Percentiles rank a stretch among this genome's conserved stretches.
phyloP scores from a whole-genome alignment of 345 rosid species.

The Trapa bicornis region DNA sequence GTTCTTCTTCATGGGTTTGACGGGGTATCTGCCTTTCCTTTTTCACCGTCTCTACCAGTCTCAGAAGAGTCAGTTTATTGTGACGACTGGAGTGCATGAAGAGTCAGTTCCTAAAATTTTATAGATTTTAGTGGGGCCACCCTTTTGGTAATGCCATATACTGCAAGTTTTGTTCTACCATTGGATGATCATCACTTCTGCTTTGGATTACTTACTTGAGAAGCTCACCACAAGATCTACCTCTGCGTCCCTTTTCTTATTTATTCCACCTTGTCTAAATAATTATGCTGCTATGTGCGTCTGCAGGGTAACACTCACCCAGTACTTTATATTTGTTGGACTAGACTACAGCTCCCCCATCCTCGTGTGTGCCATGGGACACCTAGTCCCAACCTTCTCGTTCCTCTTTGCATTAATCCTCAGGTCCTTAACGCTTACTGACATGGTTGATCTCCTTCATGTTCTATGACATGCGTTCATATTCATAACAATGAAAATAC shows the following conservation, averaged over 20 bases:
- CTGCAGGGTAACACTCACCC: constrained; percentile 49
- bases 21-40: constrained; percentile 31
- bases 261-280: background rate
- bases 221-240: no score
- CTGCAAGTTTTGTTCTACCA: no score
- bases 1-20: constrained; percentile 61
- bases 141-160: no score
- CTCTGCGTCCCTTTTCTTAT: no score
- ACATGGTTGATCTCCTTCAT: background rate
- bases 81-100: background rate
- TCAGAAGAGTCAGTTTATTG: background rate
- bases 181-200: no score
- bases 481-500: background rate
- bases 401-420: constrained; percentile 43
- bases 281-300: background rate
- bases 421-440: constrained; percentile 27
- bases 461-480: background rate
- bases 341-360: constrained; percentile 62
- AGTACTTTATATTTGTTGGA: constrained; percentile 59
- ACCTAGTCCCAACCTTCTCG: constrained; percentile 46
- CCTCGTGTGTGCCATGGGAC: constrained; percentile 80
- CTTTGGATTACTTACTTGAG: no score
- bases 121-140: background rate
- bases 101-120: background rate
- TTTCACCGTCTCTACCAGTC: no score